Evolutionary conservation across 106 monocot genomes (phyloP).

Genomic region (Cymbidium sinense): DNA sequence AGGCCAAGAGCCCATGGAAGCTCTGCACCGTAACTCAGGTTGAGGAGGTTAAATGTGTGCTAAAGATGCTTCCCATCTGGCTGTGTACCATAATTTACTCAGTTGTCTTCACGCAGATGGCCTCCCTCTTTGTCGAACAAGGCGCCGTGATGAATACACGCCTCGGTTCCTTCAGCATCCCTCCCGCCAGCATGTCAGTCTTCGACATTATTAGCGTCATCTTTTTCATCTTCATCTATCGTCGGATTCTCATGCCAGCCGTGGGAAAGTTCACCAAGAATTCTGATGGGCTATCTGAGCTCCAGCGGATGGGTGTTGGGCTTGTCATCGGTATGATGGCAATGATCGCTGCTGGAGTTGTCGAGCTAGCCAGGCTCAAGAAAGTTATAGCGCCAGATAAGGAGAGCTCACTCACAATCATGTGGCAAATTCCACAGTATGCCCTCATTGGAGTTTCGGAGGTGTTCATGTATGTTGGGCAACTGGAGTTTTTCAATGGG

Average conservation of each 20-base stretch:
- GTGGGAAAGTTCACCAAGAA: constrained; percentile 14
- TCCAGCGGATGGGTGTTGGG: constrained; percentile 67
- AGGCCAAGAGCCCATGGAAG: constrained; percentile 32
- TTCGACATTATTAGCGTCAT: constrained; percentile 62
- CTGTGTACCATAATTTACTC: constrained; percentile 75
- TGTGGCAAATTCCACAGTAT: constrained; percentile 67
- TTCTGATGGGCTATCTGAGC: constrained; percentile 44
- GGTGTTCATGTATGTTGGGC: constrained; percentile 64
- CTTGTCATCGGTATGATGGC: constrained; percentile 40
- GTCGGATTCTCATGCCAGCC: constrained; percentile 26
- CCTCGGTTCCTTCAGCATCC: constrained; percentile 44
- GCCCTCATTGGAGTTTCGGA: constrained; percentile 55
- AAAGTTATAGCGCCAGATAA: constrained; percentile 4
- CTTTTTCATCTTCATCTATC: constrained; percentile 37
- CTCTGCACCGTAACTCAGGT: constrained; percentile 84
- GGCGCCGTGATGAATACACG: constrained; percentile 43
- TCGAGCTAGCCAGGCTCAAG: constrained; percentile 37
- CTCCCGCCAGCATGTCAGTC: constrained; percentile 67
- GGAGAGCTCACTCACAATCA: constrained; percentile 33
- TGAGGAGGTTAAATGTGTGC: constrained; percentile 77
- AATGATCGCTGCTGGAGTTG: constrained; percentile 41
- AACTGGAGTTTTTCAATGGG: constrained; percentile 55
- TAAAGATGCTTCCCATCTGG: constrained; percentile 75
- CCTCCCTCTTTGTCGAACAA: constrained; percentile 78
- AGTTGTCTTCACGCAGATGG: constrained; percentile 85